phyloP scores from a whole-genome alignment of 176 grass and related monocot genomes.

The Pontederia crassipes region DNA sequence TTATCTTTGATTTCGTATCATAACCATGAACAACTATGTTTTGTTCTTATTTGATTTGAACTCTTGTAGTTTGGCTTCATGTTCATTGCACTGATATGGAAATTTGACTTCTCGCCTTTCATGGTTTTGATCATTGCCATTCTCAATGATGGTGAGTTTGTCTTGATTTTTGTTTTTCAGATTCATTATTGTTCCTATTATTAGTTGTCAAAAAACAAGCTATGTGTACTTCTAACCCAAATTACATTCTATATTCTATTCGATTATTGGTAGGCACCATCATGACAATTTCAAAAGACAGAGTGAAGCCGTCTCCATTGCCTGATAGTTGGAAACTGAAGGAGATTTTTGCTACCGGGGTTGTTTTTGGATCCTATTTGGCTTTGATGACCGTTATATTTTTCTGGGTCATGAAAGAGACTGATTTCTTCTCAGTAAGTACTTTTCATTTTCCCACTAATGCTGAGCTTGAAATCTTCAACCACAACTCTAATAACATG shows the following conservation, averaged over 20 bases:
- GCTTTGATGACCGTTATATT: slow-evolving; percentile 19
- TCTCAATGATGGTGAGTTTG: slow-evolving; percentile 19
- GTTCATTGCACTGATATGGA: slow-evolving; percentile 21
- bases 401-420: slow-evolving; percentile 17
- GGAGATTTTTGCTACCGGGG: slow-evolving; percentile 15
- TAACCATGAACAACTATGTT: neutral
- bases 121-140: slow-evolving; percentile 27
- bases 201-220: neutral
- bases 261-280: slow-evolving; percentile 5
- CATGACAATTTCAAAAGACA: slow-evolving; percentile 20
- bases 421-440: slow-evolving; percentile 16
- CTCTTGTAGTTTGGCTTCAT: slow-evolving; percentile 15
- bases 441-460: neutral
- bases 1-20: neutral
- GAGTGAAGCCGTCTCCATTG: slow-evolving; percentile 16
- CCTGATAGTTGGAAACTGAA: slow-evolving; percentile 19
- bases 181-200: too few relatives aligned
- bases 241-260: neutral
- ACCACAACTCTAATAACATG: neutral
- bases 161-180: too few relatives aligned
- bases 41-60: neutral
- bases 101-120: slow-evolving; percentile 18
- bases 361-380: slow-evolving; percentile 16
- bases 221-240: neutral
- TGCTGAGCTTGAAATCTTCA: neutral